Base-by-base conservation (phyloP, 1,284 basidiomycete genomes). In the Apiotrichum akiyoshidainum region DNA sequence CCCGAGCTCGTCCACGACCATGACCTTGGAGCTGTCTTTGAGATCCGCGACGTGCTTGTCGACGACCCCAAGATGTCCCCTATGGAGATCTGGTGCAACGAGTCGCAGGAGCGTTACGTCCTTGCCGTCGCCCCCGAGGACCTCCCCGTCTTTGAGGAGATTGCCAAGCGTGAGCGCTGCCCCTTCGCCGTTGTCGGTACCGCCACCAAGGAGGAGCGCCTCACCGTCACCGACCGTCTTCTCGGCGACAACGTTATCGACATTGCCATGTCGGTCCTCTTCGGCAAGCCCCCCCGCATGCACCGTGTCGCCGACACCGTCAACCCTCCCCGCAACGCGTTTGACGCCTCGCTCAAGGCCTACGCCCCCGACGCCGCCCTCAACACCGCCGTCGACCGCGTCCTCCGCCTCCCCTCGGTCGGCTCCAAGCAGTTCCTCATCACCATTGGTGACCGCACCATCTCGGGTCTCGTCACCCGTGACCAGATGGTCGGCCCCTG, bases 21-120 rank as follows among this genome's bases (percentile, higher is more conserved):
- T 5, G 86, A 83, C 41, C 82, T 97, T 10, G 96, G 96, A 33
- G 96, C 90, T 2, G 83, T 76, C n/a, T 94, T 98, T 72, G 95
- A 99, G 80, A 93, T 99, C 68, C 83, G 95, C 19, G 90, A 98
- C 67, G 87, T 99, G 10, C 84, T 91, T 31, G 85, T 97, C 47
- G 95, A 92, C 41, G 96, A 99, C 76, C 83, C 85, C 35, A 87
- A 88, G 48, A 92, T 99, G 91, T 94, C 90, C 11, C 96, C 95
- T 0, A 97, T 99, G 93, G 95, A 98, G 80, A 98, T 99, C 61
- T 99, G 95, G 95, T 99, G 96, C 78, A 99, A 99, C 78, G 96
- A 99, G 80, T 90, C 87, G 65, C 95, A 99, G 80, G 95, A 99
- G 74, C 87, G 96, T 46, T 99, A 99, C 73, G 96, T 99, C 37